Evolutionary conservation across 2,329 filamentous ascomycete species (phyloP).

Genomic region (Paecilomyces sp.): DNA sequence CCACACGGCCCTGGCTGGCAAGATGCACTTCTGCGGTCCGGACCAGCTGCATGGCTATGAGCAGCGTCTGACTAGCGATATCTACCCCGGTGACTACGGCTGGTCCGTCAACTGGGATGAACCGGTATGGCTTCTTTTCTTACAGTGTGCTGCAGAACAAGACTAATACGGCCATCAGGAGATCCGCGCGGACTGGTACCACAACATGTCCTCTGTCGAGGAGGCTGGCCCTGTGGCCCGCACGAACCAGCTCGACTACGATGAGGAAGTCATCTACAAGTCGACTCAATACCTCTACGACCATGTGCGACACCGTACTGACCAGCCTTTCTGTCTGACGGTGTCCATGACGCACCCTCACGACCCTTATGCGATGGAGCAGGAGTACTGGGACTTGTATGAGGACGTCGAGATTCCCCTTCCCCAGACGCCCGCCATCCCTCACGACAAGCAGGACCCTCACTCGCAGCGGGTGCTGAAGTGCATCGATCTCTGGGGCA

Average conservation of each 20-base stretch:
- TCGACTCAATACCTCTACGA: constrained; percentile 86
- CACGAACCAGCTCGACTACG: constrained; percentile 92
- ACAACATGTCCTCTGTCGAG: constrained; percentile 89
- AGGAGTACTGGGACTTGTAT: constrained; percentile 90
- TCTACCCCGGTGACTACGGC: constrained; percentile 89
- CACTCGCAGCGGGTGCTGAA: constrained; percentile 83
- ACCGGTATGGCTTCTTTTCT: constrained; percentile 44
- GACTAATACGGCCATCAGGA: constrained; percentile 18
- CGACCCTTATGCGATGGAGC: constrained; percentile 89
- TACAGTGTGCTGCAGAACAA: not conserved
- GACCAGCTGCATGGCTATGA: constrained; percentile 94
- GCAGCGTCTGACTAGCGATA: constrained; percentile 85
- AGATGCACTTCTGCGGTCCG: constrained; percentile 91
- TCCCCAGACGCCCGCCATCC: constrained; percentile 64
- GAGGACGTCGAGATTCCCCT: constrained; percentile 81
- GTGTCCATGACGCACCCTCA: constrained; percentile 92
- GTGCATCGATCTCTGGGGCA: constrained; percentile 79
- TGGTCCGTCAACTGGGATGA: constrained; percentile 97
- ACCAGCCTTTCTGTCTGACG: constrained; percentile 78
- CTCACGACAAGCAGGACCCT: constrained; percentile 73
- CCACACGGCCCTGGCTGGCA: constrained; percentile 83
- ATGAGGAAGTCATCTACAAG: constrained; percentile 92
- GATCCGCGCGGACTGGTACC: constrained; percentile 80
- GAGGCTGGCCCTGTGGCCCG: constrained; percentile 83
- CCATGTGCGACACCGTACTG: constrained; percentile 71